These are phyloP conservation scores for Ogataea chonburiensis DNA, from an alignment of 805 yeast genomes.

Conservation along the genomic window DNA sequence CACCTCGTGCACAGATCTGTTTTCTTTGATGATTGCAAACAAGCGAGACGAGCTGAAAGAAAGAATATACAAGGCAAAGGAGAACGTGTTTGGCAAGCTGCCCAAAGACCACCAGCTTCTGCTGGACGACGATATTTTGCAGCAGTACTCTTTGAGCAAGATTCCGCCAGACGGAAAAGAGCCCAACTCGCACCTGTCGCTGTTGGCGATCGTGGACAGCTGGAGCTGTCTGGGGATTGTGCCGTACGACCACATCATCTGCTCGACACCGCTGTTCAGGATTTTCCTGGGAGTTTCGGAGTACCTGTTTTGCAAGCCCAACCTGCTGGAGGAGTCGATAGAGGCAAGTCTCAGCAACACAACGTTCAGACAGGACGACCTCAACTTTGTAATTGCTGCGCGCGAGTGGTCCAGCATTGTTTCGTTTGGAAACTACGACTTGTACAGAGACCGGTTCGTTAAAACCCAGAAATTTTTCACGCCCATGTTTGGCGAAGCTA, in stretches of 20 bases:
- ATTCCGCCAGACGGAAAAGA: constrained; percentile 63
- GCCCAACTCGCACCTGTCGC: constrained; percentile 87
- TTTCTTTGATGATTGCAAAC: constrained; percentile 76
- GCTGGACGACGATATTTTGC: constrained; percentile 75
- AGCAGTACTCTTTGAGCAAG: constrained; percentile 73
- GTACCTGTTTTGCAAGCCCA: constrained; percentile 82
- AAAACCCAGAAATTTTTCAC: constrained; percentile 78
- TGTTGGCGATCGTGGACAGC: constrained; percentile 89
- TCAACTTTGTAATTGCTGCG: constrained; percentile 90
- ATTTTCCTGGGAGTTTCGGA: constrained; percentile 93
- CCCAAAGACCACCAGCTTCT: constrained; percentile 54
- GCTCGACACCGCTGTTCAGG: constrained; percentile 91
- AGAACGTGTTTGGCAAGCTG: constrained; percentile 72
- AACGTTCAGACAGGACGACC: constrained; percentile 81
- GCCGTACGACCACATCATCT: constrained; percentile 95
- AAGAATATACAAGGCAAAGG: constrained; percentile 64
- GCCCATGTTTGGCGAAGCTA: constrained; percentile 88
- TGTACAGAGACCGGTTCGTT: constrained; percentile 72
- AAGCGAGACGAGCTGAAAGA: constrained; percentile 54
- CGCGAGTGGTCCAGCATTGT: constrained; percentile 85
- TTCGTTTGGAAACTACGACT: constrained; percentile 65
- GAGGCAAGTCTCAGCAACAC: constrained; percentile 65
- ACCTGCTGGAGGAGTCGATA: constrained; percentile 75
- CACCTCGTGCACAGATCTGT: constrained; percentile 75
- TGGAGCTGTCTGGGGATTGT: constrained; percentile 84